Percentiles rank a stretch among this genome's conserved stretches.
Conservation (phyloP, 257 asterid species). For the Nicotiana tabacum region DNA sequence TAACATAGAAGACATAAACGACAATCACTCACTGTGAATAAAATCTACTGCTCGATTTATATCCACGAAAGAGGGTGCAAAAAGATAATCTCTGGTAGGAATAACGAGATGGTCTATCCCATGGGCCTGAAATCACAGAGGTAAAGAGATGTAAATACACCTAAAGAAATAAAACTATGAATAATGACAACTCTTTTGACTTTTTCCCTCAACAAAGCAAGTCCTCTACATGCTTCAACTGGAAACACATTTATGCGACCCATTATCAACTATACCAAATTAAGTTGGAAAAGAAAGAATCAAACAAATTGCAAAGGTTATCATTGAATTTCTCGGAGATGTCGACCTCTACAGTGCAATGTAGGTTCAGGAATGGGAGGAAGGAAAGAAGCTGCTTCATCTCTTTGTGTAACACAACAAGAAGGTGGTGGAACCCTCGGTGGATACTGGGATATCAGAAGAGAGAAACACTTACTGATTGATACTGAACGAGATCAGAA, state of each 20-base stretch:
- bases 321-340: background rate
- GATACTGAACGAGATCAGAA: background rate
- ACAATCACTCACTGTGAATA: slow-evolving; percentile 54
- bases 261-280: background rate
- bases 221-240: background rate
- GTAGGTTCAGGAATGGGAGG: background rate
- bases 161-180: background rate
- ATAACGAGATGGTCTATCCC: slow-evolving; percentile 87
- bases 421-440: background rate
- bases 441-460: background rate
- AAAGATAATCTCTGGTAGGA: slow-evolving; percentile 92
- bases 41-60: slow-evolving; percentile 80
- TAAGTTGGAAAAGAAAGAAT: background rate
- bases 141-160: slow-evolving; percentile 3
- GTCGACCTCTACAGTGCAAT: background rate
- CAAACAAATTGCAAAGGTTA: background rate
- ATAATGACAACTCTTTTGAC: background rate
- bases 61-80: slow-evolving; percentile 84
- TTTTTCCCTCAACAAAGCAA: background rate
- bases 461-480: background rate
- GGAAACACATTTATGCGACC: background rate
- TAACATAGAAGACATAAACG: background rate
- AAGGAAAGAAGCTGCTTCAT: background rate
- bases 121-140: slow-evolving; percentile 56
- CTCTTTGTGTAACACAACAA: background rate